Evolutionary conservation across 164 flowering plant species (phyloP).

Genomic region (Annona cherimola): DNA sequence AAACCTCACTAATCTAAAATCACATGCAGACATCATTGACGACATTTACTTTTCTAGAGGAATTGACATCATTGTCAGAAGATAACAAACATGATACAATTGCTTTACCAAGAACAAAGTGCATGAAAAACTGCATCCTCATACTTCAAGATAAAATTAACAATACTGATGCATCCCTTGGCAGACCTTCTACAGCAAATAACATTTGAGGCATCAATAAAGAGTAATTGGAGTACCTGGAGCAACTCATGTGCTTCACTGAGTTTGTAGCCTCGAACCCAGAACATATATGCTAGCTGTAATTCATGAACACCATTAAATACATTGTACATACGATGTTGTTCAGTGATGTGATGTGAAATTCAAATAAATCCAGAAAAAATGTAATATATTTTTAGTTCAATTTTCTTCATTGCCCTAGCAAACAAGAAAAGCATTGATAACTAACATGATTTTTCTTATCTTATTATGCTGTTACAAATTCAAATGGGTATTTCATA

Average conservation of each 20-base stretch:
- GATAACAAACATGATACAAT: background rate
- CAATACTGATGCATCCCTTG: background rate
- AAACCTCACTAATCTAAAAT: background rate
- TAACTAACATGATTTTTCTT: too few relatives aligned
- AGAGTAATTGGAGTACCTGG: slow-evolving; percentile 16
- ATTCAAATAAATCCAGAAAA: background rate
- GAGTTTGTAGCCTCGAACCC: slow-evolving; percentile 89
- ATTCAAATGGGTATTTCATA: background rate
- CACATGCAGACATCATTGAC: too few relatives aligned
- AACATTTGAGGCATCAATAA: background rate
- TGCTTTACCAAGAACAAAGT: background rate
- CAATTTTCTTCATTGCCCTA: background rate
- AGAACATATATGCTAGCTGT: slow-evolving; percentile 92
- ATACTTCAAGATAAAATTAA: background rate
- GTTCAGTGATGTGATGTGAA: background rate
- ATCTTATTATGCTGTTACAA: background rate
- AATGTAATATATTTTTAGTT: background rate
- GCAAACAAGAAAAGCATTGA: background rate
- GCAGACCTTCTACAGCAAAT: background rate
- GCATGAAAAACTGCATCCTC: too few relatives aligned
- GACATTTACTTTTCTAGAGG: background rate
- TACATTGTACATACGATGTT: background rate
- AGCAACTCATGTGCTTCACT: slow-evolving; percentile 55
- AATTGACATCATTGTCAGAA: background rate
- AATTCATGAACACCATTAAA: slow-evolving; percentile 8